Evolutionary conservation across 1,284 basidiomycete genomes (phyloP).

Genomic region (Meripilus lineatus): DNA sequence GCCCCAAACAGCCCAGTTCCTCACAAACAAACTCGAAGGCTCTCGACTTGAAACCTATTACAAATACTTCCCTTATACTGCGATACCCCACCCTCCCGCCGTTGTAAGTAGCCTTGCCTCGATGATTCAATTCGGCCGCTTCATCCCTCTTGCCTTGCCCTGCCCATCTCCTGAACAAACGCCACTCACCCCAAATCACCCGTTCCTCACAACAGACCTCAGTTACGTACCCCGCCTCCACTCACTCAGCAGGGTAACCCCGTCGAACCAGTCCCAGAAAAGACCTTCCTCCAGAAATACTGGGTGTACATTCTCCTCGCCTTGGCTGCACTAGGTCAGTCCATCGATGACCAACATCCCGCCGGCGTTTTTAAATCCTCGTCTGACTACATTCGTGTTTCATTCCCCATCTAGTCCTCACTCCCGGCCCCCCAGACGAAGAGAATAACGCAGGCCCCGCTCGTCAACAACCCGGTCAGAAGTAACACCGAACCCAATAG

Average conservation of each 20-base stretch:
- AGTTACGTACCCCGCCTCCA: slow-evolving; percentile 59
- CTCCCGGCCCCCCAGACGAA: slow-evolving; percentile 11
- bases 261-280: slow-evolving; percentile 53
- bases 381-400: too few relatives aligned
- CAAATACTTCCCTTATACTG: slow-evolving; percentile 55
- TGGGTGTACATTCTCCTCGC: slow-evolving; percentile 76
- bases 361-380: background rate
- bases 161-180: too few relatives aligned
- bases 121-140: slow-evolving; percentile 2
- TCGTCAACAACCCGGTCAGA: too few relatives aligned
- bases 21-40: slow-evolving; percentile 21
- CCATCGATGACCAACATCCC: background rate
- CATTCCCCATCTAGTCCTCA: too few relatives aligned
- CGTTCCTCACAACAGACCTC: slow-evolving; percentile 48
- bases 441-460: slow-evolving; percentile 4
- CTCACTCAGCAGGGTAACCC: slow-evolving; percentile 63
- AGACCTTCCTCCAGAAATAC: slow-evolving; percentile 83
- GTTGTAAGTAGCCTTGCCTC: slow-evolving; percentile 37
- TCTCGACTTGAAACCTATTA: slow-evolving; percentile 24
- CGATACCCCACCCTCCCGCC: slow-evolving; percentile 46
- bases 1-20: slow-evolving; percentile 35
- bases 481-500: too few relatives aligned
- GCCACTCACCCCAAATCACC: background rate
- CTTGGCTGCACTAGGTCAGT: slow-evolving; percentile 57
- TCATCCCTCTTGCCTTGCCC: background rate